phyloP scores from a whole-genome alignment of 148 eudicot genomes.

The Amaranthus cruentus region DNA sequence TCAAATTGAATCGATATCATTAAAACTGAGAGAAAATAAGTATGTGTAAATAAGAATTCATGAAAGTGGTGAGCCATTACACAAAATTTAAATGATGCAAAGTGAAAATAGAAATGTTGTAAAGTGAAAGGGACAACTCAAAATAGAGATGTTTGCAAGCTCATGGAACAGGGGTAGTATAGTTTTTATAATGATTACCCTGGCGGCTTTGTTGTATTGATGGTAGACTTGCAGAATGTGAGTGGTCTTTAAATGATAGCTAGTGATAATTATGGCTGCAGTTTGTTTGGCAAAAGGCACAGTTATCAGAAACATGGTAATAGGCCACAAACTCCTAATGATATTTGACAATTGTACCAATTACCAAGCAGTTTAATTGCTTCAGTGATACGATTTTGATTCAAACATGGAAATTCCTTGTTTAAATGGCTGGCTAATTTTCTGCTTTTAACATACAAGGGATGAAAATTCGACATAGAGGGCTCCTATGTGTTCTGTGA shows the following conservation, averaged over 20 bases:
- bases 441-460: too few relatives aligned
- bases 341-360: neutral
- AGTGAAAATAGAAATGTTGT: too few relatives aligned
- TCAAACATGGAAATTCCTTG: neutral
- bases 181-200: too few relatives aligned
- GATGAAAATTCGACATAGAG: too few relatives aligned
- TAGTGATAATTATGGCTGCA: neutral
- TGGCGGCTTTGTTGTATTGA: neutral
- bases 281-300: neutral
- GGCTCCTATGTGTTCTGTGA: neutral
- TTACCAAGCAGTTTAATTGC: neutral
- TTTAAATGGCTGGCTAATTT: neutral
- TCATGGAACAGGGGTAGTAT: too few relatives aligned
- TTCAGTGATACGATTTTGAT: neutral
- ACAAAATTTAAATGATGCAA: too few relatives aligned
- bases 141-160: too few relatives aligned
- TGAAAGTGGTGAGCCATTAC: too few relatives aligned
- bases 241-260: slow-evolving; percentile 2
- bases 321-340: neutral
- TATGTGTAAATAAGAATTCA: too few relatives aligned
- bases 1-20: too few relatives aligned
- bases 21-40: too few relatives aligned
- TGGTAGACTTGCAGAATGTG: neutral
- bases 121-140: too few relatives aligned
- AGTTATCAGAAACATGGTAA: neutral